phyloP scores from a whole-genome alignment of 305 asterid species.

The Fraxinus velutina region DNA sequence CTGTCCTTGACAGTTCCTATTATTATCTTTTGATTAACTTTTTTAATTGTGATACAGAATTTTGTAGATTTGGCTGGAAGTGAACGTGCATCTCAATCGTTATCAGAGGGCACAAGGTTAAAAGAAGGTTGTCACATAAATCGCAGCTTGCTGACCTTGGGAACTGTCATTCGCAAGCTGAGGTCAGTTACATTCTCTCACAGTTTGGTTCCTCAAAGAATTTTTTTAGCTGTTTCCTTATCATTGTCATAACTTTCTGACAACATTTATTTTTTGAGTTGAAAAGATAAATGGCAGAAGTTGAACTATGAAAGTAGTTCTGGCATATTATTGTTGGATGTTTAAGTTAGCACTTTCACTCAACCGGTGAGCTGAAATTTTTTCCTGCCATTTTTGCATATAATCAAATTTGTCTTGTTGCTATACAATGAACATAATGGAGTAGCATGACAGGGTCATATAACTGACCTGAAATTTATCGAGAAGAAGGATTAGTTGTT shows the following conservation, averaged over 20 bases:
- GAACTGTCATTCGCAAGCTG: constrained; percentile 90
- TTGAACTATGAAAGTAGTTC: background rate
- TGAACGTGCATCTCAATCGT: constrained; percentile 90
- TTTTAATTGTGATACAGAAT: constrained; percentile 78
- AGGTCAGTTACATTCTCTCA: constrained; percentile 39
- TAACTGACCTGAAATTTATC: background rate
- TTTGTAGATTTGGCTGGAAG: constrained; percentile 97
- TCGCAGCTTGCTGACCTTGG: constrained; percentile 87
- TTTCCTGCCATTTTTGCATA: background rate
- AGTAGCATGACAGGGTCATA: background rate
- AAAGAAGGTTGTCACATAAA: constrained; percentile 98
- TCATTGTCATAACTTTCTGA: background rate
- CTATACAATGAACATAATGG: background rate
- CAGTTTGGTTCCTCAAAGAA: background rate
- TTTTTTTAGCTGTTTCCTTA: background rate
- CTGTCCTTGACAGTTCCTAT: constrained; percentile 28
- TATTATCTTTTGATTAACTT: constrained; percentile 36
- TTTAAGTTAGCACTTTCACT: background rate
- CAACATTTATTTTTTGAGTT: background rate
- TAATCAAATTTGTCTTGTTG: background rate
- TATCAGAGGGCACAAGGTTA: constrained; percentile 86
- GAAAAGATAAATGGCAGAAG: background rate
- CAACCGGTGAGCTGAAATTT: background rate
- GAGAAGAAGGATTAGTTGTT: background rate
- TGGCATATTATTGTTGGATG: background rate